Evolutionary conservation across 208 protist species (phyloP), one percentile per base, ranked within the genome.

Genomic region (Crithidia sp.): DNA sequence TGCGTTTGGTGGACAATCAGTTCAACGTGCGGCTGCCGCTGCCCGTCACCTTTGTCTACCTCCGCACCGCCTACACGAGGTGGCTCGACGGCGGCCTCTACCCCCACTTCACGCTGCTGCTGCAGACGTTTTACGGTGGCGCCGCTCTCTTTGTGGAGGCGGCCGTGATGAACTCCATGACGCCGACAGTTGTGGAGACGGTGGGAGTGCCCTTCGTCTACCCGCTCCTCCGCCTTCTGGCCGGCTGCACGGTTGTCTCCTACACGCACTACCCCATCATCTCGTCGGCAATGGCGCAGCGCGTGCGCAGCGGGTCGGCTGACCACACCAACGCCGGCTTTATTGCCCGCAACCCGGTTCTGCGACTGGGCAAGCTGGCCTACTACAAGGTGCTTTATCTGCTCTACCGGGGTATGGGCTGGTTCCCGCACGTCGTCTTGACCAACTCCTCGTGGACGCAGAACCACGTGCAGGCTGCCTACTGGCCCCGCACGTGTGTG

Each of bases 241-340:
- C 82, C 43, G 92, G 93, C 0, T 87, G 86, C 54, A 73, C 47
- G 0, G 92, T 99, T 6, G 88, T 87, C 3, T 93, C 83, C 54
- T 99, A 99, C 80, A 95, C 96, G 2, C 99, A 99, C 83, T 99
- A 99, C 81, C 99, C 99, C 28, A 95, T 98, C 12, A 98, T 99
- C 44, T 95, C 91, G 19, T 82, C 83, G 8, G 79, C 87, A 53
- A 98, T 98, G 95, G 73, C 85, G 12, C 56, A 81, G 57, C 72
- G 84, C 12, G 88, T 97, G 67, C 67, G 79, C 44, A 73, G 36
- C 47, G 68, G 90, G 13, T 56, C 72, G 50, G 71, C 43, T 9
- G 47, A 83, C 10, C 88, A 90, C 79, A 99, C 96, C 60, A 99
- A 99, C 74, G 28, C 71, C n/a, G 62, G 41, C 2, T n/a, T 71